phyloP scores from a whole-genome alignment of 257 asterid genomes.

The Solanum chiquidenum region DNA sequence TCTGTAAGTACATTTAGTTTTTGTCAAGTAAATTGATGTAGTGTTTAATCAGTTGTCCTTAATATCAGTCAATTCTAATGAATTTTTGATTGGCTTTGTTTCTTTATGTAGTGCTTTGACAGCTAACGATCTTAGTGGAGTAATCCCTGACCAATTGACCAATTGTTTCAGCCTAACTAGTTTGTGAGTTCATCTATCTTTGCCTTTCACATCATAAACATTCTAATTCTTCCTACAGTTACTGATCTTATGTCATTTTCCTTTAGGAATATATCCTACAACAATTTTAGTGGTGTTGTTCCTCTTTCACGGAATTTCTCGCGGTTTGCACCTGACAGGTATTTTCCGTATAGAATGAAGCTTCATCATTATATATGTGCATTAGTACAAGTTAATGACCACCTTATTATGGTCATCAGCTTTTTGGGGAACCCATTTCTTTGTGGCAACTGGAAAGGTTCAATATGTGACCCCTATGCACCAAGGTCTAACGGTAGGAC shows the following conservation, averaged over 20 bases:
- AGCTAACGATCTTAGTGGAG: slow-evolving; percentile 59
- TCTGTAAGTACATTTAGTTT: slow-evolving; percentile 32
- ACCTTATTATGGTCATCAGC: slow-evolving; percentile 24
- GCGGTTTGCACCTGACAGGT: slow-evolving; percentile 83
- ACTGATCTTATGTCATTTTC: slow-evolving; percentile 3
- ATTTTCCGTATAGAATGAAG: background rate
- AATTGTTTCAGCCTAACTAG: slow-evolving; percentile 75
- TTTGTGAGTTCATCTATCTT: slow-evolving; percentile 42
- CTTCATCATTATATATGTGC: too few relatives aligned
- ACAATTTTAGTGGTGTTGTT: slow-evolving; percentile 72
- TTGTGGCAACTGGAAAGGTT: slow-evolving; percentile 90
- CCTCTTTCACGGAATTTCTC: slow-evolving; percentile 74
- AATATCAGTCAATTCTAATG: background rate
- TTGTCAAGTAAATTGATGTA: background rate
- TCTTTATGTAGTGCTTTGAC: slow-evolving; percentile 51
- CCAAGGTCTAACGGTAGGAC: slow-evolving; percentile 51
- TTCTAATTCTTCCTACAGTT: background rate
- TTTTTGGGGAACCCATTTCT: slow-evolving; percentile 68
- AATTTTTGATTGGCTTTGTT: background rate
- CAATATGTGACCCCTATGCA: slow-evolving; percentile 60
- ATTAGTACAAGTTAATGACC: background rate
- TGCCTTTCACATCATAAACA: background rate
- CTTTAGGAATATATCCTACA: slow-evolving; percentile 71
- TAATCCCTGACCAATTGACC: slow-evolving; percentile 65
- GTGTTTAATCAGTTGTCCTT: background rate